phyloP scores from a whole-genome alignment of 2,329 filamentous ascomycete genomes.

The Ceratocystis colombiana region DNA sequence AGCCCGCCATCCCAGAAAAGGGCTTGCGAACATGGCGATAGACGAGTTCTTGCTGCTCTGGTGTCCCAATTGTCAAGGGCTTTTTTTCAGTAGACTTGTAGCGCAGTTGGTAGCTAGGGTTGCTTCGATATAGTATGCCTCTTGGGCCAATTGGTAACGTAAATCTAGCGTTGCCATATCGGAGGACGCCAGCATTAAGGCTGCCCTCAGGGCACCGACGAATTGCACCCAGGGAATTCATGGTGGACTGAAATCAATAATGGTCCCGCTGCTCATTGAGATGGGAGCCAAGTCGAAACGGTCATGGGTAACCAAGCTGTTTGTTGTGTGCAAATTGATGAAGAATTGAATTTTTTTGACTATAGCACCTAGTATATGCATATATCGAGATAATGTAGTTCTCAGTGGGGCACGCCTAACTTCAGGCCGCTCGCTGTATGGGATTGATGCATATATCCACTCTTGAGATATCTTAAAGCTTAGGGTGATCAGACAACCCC shows the following conservation, averaged over 20 bases:
- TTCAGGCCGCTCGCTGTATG: neutral
- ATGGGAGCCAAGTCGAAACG: neutral
- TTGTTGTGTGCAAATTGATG: neutral
- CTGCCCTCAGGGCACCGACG: conserved; percentile 3
- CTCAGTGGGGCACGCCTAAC: conserved; percentile 1
- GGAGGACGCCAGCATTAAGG: neutral
- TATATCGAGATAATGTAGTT: neutral
- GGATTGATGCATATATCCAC: conserved; percentile 9
- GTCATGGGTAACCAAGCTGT: neutral
- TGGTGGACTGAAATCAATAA: neutral
- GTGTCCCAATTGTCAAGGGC: conserved; percentile 4
- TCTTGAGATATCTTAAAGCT: conserved; percentile 2
- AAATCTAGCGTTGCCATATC: neutral
- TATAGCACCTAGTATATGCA: neutral
- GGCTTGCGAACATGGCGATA: conserved; percentile 19
- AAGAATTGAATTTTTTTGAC: neutral
- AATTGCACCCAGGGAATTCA: conserved; percentile 7
- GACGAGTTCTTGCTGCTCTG: conserved; percentile 15
- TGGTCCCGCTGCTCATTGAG: neutral
- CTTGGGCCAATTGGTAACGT: neutral
- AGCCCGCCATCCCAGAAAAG: neutral
- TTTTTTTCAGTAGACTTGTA: conserved; percentile 6
- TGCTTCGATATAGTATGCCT: neutral
- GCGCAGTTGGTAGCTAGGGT: neutral
- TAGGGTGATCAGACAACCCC: neutral